Evolutionary conservation across 345 rosid species (phyloP).

Genomic region (Clausena lansium): DNA sequence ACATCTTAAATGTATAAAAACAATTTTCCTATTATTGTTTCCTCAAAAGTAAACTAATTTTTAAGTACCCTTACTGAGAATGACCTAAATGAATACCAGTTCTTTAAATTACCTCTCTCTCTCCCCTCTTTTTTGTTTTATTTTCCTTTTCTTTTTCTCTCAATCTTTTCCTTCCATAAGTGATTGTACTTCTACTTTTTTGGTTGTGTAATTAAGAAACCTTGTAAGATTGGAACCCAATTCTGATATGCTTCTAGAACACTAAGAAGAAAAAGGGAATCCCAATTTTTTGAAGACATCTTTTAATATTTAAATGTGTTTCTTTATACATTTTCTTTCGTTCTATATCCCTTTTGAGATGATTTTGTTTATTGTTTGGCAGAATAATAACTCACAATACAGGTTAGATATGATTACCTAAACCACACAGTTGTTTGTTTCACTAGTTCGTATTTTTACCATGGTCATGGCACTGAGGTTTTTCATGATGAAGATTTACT

Average conservation of each 20-base stretch:
- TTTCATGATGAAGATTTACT: neutral
- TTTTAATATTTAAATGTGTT: neutral
- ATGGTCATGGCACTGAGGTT: neutral
- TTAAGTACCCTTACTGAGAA: neutral
- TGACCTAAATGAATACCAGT: neutral
- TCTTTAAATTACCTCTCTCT: neutral
- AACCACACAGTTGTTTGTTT: neutral
- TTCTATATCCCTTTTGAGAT: neutral
- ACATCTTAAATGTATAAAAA: neutral
- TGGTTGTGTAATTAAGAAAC: neutral
- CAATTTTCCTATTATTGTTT: neutral
- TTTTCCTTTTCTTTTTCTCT: too few species aligned
- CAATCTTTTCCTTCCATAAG: neutral
- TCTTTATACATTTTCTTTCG: neutral
- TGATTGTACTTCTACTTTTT: neutral
- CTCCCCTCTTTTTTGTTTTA: neutral
- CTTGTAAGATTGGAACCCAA: neutral
- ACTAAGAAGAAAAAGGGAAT: neutral
- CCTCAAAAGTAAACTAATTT: neutral
- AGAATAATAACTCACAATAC: neutral
- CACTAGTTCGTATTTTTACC: neutral
- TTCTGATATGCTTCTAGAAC: neutral
- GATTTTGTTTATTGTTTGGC: neutral
- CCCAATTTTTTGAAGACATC: neutral
- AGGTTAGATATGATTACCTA: neutral